A percentile compares a stretch with the other conserved stretches of the same genome.
phyloP scores from a whole-genome alignment of 1,139 yeast genomes.

The Debaryomyces sp. region DNA sequence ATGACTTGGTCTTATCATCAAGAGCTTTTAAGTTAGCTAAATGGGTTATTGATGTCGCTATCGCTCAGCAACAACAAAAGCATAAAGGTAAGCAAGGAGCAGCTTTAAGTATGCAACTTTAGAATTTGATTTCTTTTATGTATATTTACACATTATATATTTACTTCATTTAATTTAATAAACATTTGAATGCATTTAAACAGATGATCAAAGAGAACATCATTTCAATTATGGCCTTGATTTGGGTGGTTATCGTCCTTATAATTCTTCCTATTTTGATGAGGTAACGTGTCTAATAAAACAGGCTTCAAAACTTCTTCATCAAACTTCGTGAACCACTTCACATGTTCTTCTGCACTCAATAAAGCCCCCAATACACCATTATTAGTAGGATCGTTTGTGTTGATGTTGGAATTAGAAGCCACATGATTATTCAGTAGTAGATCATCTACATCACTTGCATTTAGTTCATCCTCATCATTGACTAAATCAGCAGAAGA shows the following conservation, averaged over 20 bases:
- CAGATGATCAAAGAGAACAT: not conserved
- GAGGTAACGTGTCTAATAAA: conserved; percentile 61
- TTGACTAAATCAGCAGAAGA: conserved; percentile 20
- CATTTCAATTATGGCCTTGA: not conserved
- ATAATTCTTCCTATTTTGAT: conserved; percentile 14
- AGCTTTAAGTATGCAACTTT: conserved; percentile 4
- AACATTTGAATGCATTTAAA: not conserved
- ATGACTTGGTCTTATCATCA: conserved; percentile 63
- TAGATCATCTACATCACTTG: conserved; percentile 46
- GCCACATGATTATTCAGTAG: conserved; percentile 12
- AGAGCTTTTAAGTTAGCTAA: conserved; percentile 69
- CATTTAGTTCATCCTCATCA: conserved; percentile 40
- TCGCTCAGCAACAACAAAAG: conserved; percentile 46
- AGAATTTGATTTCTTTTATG: not conserved
- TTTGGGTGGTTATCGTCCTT: conserved; percentile 9
- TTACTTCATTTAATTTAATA: not conserved
- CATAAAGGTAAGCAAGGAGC: conserved; percentile 10
- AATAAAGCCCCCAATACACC: conserved; percentile 47
- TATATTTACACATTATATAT: conserved; percentile 5
- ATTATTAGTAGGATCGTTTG: conserved; percentile 11
- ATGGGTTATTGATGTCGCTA: conserved; percentile 71
- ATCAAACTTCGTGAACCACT: conserved; percentile 93
- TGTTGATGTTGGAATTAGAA: conserved; percentile 6
- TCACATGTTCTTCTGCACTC: conserved; percentile 75
- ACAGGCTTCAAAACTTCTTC: conserved; percentile 97